Conservation (phyloP, 805 yeast genomes). For the Lachancea meyersii region DNA sequence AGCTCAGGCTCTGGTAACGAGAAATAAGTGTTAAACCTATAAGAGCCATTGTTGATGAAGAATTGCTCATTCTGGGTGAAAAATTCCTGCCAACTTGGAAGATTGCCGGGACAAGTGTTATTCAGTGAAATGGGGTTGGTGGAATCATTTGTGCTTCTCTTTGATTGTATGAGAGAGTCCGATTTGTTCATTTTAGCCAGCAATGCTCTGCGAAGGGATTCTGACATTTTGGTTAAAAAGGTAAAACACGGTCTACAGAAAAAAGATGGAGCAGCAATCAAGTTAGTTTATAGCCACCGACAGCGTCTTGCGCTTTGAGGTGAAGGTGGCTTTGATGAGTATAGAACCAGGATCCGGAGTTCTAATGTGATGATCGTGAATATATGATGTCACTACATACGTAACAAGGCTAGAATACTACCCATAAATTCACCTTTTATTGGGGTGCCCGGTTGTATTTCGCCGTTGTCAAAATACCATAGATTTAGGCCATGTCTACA, state of each 20-base stretch:
- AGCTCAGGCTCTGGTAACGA: slow-evolving; percentile 39
- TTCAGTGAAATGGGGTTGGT: neutral
- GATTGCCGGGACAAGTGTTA: neutral
- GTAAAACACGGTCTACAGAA: neutral
- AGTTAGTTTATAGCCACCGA: too few species aligned
- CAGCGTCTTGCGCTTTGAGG: too few species aligned
- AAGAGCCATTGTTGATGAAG: slow-evolving; percentile 13
- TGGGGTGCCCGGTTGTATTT: too few species aligned
- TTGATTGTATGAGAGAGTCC: neutral
- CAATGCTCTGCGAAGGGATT: slow-evolving; percentile 5
- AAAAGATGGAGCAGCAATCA: too few species aligned
- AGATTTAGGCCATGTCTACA: too few species aligned
- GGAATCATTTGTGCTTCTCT: neutral
- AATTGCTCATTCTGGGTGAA: slow-evolving; percentile 18
- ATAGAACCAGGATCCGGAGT: too few species aligned
- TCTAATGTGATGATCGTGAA: too few species aligned
- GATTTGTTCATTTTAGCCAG: slow-evolving; percentile 2
- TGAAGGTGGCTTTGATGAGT: too few species aligned
- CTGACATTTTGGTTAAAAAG: slow-evolving; percentile 2
- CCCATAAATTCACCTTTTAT: too few species aligned
- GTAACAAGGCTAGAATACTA: too few species aligned
- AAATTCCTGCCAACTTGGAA: slow-evolving; percentile 22
- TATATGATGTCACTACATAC: too few species aligned
- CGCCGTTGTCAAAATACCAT: too few species aligned
- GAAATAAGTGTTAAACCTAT: slow-evolving; percentile 50